These are phyloP conservation scores for Umbellularia californica DNA, from an alignment of 164 flowering plant genomes.

Conservation along the genomic window DNA sequence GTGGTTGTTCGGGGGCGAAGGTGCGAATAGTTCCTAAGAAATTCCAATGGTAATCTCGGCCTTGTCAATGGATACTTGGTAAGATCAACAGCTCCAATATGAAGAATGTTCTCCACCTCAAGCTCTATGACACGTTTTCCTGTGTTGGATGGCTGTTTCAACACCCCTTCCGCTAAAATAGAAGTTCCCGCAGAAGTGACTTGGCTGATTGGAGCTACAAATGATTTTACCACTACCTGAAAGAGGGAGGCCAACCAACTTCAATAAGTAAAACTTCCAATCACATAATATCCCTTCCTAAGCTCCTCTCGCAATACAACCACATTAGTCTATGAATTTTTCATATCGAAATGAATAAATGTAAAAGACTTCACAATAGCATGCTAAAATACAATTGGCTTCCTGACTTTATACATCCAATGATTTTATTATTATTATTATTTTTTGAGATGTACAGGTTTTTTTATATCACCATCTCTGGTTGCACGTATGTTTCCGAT, in stretches of 20 bases:
- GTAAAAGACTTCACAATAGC: too few species aligned
- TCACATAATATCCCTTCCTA: background rate
- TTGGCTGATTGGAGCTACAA: conserved; percentile 36
- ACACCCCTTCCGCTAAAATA: conserved; percentile 66
- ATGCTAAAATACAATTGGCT: background rate
- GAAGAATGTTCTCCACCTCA: conserved; percentile 59
- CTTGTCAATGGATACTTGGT: conserved; percentile 63
- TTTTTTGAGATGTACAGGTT: too few species aligned
- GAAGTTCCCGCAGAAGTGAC: conserved; percentile 70
- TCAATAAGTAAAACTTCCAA: background rate
- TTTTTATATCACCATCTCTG: too few species aligned
- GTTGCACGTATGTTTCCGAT: too few species aligned
- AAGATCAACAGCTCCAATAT: conserved; percentile 62
- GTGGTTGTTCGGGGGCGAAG: conserved; percentile 79
- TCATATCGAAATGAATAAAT: background rate
- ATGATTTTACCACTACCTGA: conserved; percentile 68
- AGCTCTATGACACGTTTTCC: conserved; percentile 64
- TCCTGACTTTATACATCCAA: background rate
- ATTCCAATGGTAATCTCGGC: conserved; percentile 53
- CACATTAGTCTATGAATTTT: background rate
- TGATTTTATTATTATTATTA: too few species aligned
- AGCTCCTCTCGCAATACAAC: background rate
- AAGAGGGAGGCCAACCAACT: background rate
- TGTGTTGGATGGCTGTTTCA: conserved; percentile 32
- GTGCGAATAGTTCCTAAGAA: conserved; percentile 51